These are phyloP conservation scores for Dactylellina haptotyla DNA, from an alignment of 2,329 filamentous ascomycete species.

Conservation along the genomic window DNA sequence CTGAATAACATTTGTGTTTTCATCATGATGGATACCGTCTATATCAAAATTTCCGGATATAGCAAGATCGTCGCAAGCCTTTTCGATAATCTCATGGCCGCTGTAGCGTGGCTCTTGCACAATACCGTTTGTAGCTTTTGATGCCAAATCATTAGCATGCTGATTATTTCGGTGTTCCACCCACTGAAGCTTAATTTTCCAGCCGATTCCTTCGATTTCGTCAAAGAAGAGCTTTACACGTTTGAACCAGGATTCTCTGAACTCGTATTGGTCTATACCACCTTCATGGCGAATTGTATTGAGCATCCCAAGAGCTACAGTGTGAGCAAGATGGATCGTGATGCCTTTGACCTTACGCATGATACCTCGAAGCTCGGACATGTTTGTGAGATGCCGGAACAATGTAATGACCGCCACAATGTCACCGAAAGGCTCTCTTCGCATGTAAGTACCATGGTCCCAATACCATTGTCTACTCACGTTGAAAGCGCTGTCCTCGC, in stretches of 20 bases:
- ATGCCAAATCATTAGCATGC: constrained; percentile 16
- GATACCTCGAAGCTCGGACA: constrained; percentile 20
- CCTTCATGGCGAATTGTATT: constrained; percentile 21
- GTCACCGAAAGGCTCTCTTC: constrained; percentile 35
- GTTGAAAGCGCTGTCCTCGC: constrained; percentile 31
- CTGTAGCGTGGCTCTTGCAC: background rate
- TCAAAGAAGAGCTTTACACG: background rate
- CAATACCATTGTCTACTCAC: constrained; percentile 17
- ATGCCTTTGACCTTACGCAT: constrained; percentile 38
- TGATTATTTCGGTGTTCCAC: constrained; percentile 13
- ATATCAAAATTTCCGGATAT: constrained; percentile 7
- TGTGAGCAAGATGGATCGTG: constrained; percentile 28
- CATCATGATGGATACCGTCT: constrained; percentile 34
- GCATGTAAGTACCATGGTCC: constrained; percentile 24
- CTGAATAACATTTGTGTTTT: constrained; percentile 24
- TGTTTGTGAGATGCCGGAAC: constrained; percentile 7
- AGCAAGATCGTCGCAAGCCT: constrained; percentile 31
- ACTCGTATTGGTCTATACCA: constrained; percentile 6
- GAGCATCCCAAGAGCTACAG: constrained; percentile 15
- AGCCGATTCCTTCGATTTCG: constrained; percentile 19
- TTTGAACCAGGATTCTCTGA: constrained; percentile 24
- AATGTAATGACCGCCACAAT: constrained; percentile 19
- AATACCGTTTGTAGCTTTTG: background rate
- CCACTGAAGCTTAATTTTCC: constrained; percentile 31
- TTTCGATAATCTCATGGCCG: constrained; percentile 8